phyloP scores from a whole-genome alignment of 495 filamentous ascomycete genomes.

The Polyplosphaeria fusca region DNA sequence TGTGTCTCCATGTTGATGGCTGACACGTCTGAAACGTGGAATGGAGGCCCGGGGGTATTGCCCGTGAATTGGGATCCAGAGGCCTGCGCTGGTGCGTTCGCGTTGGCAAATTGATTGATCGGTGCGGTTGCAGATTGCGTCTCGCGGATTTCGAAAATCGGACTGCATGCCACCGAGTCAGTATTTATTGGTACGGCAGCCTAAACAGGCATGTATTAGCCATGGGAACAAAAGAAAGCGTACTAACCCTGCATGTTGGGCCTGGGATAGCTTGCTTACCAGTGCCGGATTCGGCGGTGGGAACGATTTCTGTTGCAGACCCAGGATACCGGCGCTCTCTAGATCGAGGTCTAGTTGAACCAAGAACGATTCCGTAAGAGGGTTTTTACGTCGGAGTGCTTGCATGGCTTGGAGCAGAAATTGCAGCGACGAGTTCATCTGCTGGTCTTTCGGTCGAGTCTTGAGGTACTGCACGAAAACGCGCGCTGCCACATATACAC shows the following conservation, averaged over 20 bases:
- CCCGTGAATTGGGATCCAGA: slow-evolving; percentile 4
- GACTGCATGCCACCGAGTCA: slow-evolving; percentile 29
- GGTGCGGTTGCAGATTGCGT: slow-evolving; percentile 21
- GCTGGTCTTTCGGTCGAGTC: slow-evolving; percentile 77
- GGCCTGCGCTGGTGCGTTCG: not conserved
- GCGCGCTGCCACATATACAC: slow-evolving; percentile 87
- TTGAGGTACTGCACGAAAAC: slow-evolving; percentile 97
- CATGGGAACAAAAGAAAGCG: not conserved
- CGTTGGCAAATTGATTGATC: slow-evolving; percentile 20
- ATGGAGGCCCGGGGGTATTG: slow-evolving; percentile 22
- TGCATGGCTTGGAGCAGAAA: slow-evolving; percentile 89
- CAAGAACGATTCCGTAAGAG: slow-evolving; percentile 91
- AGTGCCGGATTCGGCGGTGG: not conserved
- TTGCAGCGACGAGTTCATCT: slow-evolving; percentile 76
- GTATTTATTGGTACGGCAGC: slow-evolving; percentile 15
- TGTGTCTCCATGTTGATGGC: slow-evolving; percentile 22
- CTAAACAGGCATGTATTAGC: slow-evolving; percentile 18
- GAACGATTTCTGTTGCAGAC: slow-evolving; percentile 18
- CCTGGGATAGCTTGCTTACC: slow-evolving; percentile 9
- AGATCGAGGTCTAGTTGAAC: slow-evolving; percentile 92
- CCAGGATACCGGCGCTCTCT: slow-evolving; percentile 52
- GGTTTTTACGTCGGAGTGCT: slow-evolving; percentile 81
- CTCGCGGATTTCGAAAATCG: slow-evolving; percentile 34
- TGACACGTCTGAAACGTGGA: slow-evolving; percentile 10
- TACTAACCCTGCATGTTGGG: not conserved